These are phyloP conservation scores for Sclerotinia glacialis DNA, from an alignment of 2,329 filamentous ascomycete species.

Conservation along the genomic window DNA sequence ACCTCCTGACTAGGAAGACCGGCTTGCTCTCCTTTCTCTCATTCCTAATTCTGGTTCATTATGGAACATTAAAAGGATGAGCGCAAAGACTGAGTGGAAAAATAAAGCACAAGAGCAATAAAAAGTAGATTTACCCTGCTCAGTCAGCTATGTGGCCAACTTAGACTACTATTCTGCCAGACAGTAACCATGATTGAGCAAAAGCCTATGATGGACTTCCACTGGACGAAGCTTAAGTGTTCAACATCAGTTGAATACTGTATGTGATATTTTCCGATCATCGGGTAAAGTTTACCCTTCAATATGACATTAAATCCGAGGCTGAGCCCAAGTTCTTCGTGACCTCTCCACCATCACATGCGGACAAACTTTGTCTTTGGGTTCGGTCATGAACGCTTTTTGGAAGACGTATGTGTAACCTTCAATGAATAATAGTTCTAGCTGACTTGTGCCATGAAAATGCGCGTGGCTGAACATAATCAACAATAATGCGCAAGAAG, in stretches of 20 bases:
- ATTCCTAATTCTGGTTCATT: background rate
- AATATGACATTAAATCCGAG: background rate
- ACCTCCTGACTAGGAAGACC: too few relatives aligned
- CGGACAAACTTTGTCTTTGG: background rate
- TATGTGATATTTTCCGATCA: background rate
- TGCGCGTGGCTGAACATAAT: background rate
- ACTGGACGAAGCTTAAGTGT: background rate
- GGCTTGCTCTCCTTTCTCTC: background rate
- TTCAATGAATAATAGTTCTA: background rate
- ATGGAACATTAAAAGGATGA: background rate
- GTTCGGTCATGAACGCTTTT: background rate
- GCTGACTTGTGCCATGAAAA: background rate
- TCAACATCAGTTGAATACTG: background rate
- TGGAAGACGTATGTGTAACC: background rate
- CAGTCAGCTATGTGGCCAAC: background rate
- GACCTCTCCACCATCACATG: conserved; percentile 5
- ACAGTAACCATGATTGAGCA: background rate
- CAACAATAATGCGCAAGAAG: background rate
- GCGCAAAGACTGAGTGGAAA: background rate
- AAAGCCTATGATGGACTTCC: background rate
- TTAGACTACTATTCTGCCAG: background rate
- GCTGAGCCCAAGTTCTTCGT: background rate
- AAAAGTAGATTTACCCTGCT: background rate
- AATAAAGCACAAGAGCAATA: background rate
- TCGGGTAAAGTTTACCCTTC: background rate